Evolutionary conservation across 345 rosid genomes (phyloP).

Genomic region (Combretum micranthum): DNA sequence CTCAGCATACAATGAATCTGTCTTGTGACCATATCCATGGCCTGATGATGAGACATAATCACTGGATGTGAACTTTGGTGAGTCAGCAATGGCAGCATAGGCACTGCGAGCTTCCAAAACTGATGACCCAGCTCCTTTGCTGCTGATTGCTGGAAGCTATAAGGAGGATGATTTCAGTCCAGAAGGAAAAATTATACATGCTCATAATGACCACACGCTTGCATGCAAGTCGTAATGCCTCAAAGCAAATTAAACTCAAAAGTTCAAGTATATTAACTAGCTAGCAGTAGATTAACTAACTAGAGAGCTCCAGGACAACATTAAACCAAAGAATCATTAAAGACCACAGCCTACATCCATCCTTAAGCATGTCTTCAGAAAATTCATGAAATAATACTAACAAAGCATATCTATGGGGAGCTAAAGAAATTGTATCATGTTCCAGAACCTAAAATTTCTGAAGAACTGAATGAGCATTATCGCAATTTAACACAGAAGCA

Average conservation of each 20-base stretch:
- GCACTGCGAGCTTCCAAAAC: slow-evolving; percentile 62
- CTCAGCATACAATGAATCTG: slow-evolving; percentile 62
- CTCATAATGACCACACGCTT: background rate
- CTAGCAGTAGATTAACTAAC: too few relatives aligned
- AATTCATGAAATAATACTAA: too few relatives aligned
- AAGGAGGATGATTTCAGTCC: background rate
- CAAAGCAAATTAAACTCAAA: background rate
- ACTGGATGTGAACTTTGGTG: slow-evolving; percentile 71
- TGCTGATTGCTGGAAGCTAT: slow-evolving; percentile 38
- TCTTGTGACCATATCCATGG: slow-evolving; percentile 69
- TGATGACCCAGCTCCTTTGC: slow-evolving; percentile 44
- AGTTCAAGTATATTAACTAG: too few relatives aligned
- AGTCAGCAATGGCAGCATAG: slow-evolving; percentile 53
- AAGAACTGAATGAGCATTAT: too few relatives aligned
- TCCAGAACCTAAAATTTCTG: too few relatives aligned
- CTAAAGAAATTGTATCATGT: too few relatives aligned
- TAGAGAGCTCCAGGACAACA: too few relatives aligned
- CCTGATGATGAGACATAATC: slow-evolving; percentile 59
- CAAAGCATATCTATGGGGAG: too few relatives aligned
- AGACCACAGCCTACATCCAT: too few relatives aligned
- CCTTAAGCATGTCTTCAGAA: too few relatives aligned
- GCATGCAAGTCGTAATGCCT: background rate
- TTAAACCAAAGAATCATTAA: too few relatives aligned
- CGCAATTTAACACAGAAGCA: too few relatives aligned
- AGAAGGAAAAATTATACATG: background rate